These are phyloP conservation scores for Parietichytrium sp. DNA, from an alignment of 108 stramenopile species.

Conservation along the genomic window DNA sequence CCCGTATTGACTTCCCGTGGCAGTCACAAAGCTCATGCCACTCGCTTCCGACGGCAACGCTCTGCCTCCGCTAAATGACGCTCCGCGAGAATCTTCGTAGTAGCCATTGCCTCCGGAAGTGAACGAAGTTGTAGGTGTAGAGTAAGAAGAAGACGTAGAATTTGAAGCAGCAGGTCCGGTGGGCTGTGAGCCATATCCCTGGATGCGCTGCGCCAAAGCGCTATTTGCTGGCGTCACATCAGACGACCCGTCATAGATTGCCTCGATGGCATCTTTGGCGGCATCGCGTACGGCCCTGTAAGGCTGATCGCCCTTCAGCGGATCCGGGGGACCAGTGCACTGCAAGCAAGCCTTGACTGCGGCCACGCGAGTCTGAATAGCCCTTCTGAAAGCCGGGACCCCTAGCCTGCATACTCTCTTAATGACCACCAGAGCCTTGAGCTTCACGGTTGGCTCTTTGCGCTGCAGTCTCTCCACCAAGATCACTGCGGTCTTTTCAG, in stretches of 20 bases:
- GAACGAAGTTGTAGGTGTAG: constrained; percentile 41
- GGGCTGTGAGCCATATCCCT: constrained; percentile 45
- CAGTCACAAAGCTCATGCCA: constrained; percentile 38
- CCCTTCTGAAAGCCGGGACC: constrained; percentile 53
- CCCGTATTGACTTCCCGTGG: constrained; percentile 42
- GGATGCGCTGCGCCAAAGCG: constrained; percentile 39
- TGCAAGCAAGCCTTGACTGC: constrained; percentile 81
- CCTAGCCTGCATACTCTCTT: constrained; percentile 82
- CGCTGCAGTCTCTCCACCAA: constrained; percentile 72
- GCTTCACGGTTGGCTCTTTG: constrained; percentile 83
- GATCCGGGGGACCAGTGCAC: constrained; percentile 84
- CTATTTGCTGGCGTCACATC: not conserved
- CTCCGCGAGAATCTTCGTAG: constrained; percentile 40
- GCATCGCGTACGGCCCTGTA: constrained; percentile 80
- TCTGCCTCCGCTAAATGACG: not conserved
- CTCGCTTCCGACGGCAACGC: constrained; percentile 54
- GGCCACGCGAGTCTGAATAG: constrained; percentile 60
- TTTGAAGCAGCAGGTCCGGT: not conserved
- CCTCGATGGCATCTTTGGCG: constrained; percentile 92
- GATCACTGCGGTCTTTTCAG: constrained; percentile 72
- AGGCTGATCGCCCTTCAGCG: constrained; percentile 87
- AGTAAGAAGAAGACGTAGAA: constrained; percentile 7
- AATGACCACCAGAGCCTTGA: constrained; percentile 82
- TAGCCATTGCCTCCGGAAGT: constrained; percentile 45
- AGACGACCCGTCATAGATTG: constrained; percentile 74